Evolutionary conservation across 2,329 filamentous ascomycete species (phyloP), one percentile per base, ranked within the genome.

Genomic region (Zymoseptoria tritici): DNA sequence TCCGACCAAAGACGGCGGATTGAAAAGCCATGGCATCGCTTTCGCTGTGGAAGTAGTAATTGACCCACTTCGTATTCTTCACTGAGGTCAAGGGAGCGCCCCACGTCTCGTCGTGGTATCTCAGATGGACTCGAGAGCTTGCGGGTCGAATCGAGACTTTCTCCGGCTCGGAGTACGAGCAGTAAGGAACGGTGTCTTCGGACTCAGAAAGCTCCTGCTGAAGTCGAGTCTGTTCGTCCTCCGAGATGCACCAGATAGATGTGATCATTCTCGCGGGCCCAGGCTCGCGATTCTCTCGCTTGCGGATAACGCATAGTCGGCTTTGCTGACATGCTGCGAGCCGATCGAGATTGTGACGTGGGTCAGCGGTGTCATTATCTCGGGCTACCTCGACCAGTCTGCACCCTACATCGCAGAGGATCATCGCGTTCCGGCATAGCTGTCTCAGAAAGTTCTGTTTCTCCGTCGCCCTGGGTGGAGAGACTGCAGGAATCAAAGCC

Each of bases 1-100:
- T 73, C 31, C 76, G 73, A 29, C 77, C 77, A 68, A 78, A 78
- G 8, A 80, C 69, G 50, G 76, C 77, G 58, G 76, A 78, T 63
- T 79, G 77, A 63, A 80, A 79, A 2, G 72, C 67, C 3, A 69
- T 68, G 3, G 76, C 73, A 52, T 71, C 72, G 68, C 59, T 61
- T 7, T 66, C 68, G 2, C 59, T 60, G 1, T 59, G 58, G 55
- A 80, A 77, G 26, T 77, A 66, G 57, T 78, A 79, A 56, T 78
- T 79, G 20, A 78, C 71, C 77, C 77, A 79, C 9, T 68, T 75
- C 0, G 77, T 78, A 50, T 72, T 74, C 19, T 71, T 70, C 16
- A 72, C 68, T 36, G 69, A 72, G n/a, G 70, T 55, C 0, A 73
- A 62, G 29, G 69, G 62, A 3, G 68, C 69, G 0, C 73, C 76